Conservation (phyloP, 169 alveolate species). For the Eimeria maxima region DNA sequence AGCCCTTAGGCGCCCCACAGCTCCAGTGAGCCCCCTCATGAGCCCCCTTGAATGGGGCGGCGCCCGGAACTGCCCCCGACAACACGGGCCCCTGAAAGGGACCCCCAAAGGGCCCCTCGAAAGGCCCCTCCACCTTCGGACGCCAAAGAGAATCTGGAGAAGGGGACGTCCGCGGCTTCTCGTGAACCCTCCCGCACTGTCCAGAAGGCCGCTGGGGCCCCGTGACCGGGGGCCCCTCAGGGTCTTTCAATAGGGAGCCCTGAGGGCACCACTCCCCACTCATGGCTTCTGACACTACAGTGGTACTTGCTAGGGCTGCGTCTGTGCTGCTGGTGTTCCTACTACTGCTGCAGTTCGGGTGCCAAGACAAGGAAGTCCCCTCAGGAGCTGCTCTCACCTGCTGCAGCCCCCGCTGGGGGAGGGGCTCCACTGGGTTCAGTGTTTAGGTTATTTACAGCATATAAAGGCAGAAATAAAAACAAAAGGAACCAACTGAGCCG, state of each 20-base stretch:
- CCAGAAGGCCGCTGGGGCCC: neutral
- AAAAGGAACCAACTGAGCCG: neutral
- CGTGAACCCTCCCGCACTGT: neutral
- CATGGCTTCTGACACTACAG: neutral
- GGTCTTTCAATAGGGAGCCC: neutral
- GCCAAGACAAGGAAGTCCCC: neutral
- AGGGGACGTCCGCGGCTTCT: neutral
- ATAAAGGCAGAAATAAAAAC: neutral
- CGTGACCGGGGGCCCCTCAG: neutral
- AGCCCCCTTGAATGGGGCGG: neutral
- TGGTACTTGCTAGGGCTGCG: neutral
- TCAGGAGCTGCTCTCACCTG: neutral
- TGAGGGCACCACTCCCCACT: neutral
- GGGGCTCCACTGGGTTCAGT: neutral
- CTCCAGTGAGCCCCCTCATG: neutral
- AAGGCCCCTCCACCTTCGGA: neutral
- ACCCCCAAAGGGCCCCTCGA: neutral
- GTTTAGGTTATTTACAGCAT: neutral
- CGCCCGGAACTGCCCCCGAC: neutral
- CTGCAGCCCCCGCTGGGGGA: slow-evolving; percentile 5
- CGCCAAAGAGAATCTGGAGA: neutral
- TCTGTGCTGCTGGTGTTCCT: neutral
- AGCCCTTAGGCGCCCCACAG: slow-evolving; percentile 29
- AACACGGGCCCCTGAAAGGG: neutral
- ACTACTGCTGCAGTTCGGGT: neutral